Percentiles rank a stretch among this genome's conserved stretches.
These are phyloP conservation scores for Hypoxylon rubiginosum DNA, from an alignment of 2,329 filamentous ascomycete genomes.

Conservation along the genomic window DNA sequence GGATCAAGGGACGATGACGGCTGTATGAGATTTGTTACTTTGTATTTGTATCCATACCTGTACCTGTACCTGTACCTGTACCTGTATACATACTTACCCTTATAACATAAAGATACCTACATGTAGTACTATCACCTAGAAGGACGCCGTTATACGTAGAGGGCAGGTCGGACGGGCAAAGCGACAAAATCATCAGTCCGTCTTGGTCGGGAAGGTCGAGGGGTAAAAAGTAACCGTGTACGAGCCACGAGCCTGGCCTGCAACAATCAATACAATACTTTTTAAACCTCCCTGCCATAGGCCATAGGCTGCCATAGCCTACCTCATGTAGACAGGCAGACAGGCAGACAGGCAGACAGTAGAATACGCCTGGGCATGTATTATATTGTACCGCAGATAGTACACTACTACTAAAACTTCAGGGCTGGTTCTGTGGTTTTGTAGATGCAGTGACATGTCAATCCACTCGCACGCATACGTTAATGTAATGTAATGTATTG, in stretches of 20 bases:
- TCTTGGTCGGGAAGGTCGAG: constrained; percentile 34
- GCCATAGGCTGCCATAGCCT: no score
- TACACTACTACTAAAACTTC: not conserved
- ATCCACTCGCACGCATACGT: constrained; percentile 2
- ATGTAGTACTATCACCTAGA: no score
- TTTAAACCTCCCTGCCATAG: no score
- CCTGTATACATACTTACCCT: not conserved
- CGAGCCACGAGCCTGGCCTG: not conserved
- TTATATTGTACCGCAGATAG: not conserved
- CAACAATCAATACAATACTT: no score
- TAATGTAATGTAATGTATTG: not conserved
- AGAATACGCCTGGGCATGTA: no score
- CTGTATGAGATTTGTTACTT: not conserved
- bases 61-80: not conserved
- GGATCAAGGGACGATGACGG: constrained; percentile 8
- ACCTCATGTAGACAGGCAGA: no score
- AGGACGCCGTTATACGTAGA: no score
- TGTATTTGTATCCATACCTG: not conserved
- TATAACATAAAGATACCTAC: no score
- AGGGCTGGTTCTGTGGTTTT: not conserved
- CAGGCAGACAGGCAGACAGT: no score
- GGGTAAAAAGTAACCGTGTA: not conserved
- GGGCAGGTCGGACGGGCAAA: constrained; percentile 29
- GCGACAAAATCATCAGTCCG: not conserved
- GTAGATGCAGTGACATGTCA: constrained; percentile 27